phyloP scores from a whole-genome alignment of 2,329 filamentous ascomycete species.

The Alternaria sp. region DNA sequence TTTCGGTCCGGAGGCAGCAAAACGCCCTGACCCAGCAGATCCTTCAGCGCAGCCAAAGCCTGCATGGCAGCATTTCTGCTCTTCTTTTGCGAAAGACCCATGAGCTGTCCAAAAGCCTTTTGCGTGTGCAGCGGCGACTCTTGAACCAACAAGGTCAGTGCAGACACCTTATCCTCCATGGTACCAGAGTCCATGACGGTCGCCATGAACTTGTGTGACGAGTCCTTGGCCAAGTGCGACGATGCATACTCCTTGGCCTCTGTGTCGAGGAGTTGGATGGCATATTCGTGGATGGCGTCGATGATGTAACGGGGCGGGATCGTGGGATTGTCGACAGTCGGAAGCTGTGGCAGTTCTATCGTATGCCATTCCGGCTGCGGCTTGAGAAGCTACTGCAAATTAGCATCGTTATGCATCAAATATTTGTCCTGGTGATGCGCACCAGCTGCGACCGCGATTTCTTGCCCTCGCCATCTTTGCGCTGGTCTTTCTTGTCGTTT shows the following conservation, averaged over 20 bases:
- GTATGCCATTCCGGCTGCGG: slow-evolving; percentile 75
- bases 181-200: slow-evolving; percentile 98
- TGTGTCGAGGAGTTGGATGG: slow-evolving; percentile 75
- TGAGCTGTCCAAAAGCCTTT: slow-evolving; percentile 84
- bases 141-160: slow-evolving; percentile 90
- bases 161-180: slow-evolving; percentile 94
- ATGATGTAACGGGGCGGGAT: slow-evolving; percentile 62
- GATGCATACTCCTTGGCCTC: slow-evolving; percentile 80
- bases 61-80: slow-evolving; percentile 92
- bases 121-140: slow-evolving; percentile 94
- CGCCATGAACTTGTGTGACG: slow-evolving; percentile 93
- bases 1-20: slow-evolving; percentile 84
- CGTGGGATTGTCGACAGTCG: slow-evolving; percentile 55
- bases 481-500: slow-evolving; percentile 32
- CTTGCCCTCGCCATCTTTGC: slow-evolving; percentile 44
- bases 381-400: slow-evolving; percentile 60
- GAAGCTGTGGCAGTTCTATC: slow-evolving; percentile 63
- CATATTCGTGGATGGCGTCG: slow-evolving; percentile 72
- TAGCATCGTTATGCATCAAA: slow-evolving; percentile 20
- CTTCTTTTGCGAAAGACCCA: slow-evolving; percentile 87
- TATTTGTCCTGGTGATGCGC: slow-evolving; percentile 13
- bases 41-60: slow-evolving; percentile 91
- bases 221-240: slow-evolving; percentile 76
- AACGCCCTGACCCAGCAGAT: slow-evolving; percentile 89
- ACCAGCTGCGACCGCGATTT: slow-evolving; percentile 44